Base-by-base conservation (phyloP, 768 basidiomycete species). In the Paxillus involutus region DNA sequence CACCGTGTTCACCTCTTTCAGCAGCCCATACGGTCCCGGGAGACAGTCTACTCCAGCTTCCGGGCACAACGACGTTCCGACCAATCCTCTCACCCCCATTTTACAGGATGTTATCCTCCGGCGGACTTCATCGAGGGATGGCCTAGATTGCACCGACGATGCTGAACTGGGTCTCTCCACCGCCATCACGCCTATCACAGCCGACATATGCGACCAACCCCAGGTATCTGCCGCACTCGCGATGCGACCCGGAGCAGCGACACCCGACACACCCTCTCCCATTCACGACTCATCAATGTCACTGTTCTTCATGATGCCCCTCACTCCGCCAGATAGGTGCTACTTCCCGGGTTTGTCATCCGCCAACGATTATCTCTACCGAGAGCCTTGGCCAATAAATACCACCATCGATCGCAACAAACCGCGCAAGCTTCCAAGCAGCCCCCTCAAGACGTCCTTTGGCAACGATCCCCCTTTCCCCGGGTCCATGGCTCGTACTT, bases 301-400 rank as follows among this genome's bases (percentile, higher is more conserved):
- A 0, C 59, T 53, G 6, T 32, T 55, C 44, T 62, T 32, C n/a
- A 24, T 55, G 13, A 12, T 55, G 35, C 65, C 63, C 11, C 65
- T 67, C 37, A 65, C 65, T 9, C 65, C 65, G 0, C 65, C 65
- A 1, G 63, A 64, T 44, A 58, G 49, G 36, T 68, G 59, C 11
- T 61, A 61, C 53, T 56, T 66, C 44, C 55, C 53, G 0, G 60
- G 60, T 10, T 21, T 60, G 1, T 47, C 61, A 4, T 52, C 65
- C 16, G 14, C 8, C 11, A 46, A 57, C 44, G 66, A 68, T 36
- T 65, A 52, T 39, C 63, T 61, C 4, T 67, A 67, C 29, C 3
- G 50, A 19, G 59, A 67, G 44, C 45, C 63, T 9, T 66, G 65
- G 66, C 66, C 58, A 11, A 41, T 44, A 33, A 40, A 19, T 4